Evolutionary conservation across 257 asterid species (phyloP).

Genomic region (Lycium ferocissimum): DNA sequence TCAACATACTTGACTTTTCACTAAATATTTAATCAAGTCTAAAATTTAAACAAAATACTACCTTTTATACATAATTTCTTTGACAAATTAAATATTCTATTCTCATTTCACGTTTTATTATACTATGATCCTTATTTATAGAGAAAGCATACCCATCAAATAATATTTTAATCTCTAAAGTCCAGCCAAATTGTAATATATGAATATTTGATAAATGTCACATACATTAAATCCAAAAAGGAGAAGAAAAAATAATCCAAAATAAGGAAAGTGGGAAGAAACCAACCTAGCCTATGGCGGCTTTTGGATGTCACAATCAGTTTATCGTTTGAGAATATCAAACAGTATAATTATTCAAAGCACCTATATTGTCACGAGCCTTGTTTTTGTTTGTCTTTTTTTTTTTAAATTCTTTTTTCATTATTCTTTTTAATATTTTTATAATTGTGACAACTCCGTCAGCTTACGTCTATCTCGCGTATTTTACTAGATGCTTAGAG

Average conservation of each 20-base stretch:
- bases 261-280: conserved; percentile 26
- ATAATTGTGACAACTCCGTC: too few relatives aligned
- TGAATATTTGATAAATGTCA: neutral
- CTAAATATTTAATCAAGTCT: neutral
- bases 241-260: neutral
- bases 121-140: neutral
- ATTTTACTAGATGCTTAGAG: neutral
- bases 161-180: neutral
- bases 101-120: neutral
- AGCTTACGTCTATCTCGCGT: neutral
- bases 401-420: neutral
- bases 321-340: neutral
- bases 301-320: conserved; percentile 23
- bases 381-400: neutral
- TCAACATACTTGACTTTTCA: neutral
- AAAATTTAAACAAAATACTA: neutral
- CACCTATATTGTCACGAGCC: neutral
- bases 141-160: neutral
- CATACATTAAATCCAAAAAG: neutral
- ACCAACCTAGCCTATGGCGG: neutral
- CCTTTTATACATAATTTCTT: neutral
- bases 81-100: neutral
- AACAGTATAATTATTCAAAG: neutral
- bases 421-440: neutral
- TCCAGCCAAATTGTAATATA: neutral